Conservation (phyloP, 2,329 filamentous ascomycete species). For the Penicillium sp. region DNA sequence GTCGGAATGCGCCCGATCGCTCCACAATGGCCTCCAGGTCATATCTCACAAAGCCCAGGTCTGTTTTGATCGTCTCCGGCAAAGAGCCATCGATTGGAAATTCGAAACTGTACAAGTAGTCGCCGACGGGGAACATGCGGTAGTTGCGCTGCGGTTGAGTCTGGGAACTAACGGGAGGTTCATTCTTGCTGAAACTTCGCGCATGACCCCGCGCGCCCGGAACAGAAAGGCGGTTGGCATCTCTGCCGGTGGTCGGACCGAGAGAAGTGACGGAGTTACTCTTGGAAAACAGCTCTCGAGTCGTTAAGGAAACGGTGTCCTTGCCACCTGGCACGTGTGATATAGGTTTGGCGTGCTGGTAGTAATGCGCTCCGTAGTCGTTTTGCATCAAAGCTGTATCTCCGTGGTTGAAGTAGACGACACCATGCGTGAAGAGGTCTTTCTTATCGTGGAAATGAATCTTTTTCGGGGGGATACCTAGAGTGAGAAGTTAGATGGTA, state of each 20-base stretch:
- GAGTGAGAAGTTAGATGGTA: constrained; percentile 4
- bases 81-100: constrained; percentile 72
- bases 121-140: constrained; percentile 73
- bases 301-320: constrained; percentile 30
- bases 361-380: constrained; percentile 60
- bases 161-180: constrained; percentile 53
- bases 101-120: constrained; percentile 74
- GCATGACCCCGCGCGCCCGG: constrained; percentile 76
- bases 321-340: constrained; percentile 26
- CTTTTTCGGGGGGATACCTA: constrained; percentile 80
- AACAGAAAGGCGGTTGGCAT: constrained; percentile 66
- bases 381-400: constrained; percentile 49
- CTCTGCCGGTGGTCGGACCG: constrained; percentile 42
- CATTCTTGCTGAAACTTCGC: constrained; percentile 77
- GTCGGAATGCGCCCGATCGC: constrained; percentile 81
- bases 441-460: constrained; percentile 78
- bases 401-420: constrained; percentile 80
- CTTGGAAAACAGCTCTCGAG: constrained; percentile 40
- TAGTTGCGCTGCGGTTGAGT: constrained; percentile 72
- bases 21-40: constrained; percentile 81
- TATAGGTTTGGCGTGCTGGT: constrained; percentile 49
- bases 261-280: constrained; percentile 40
- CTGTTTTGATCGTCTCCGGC: constrained; percentile 79
- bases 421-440: constrained; percentile 76
- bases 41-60: constrained; percentile 82